Percentiles rank a stretch among this genome's conserved stretches.
These are phyloP conservation scores for Pythium oligandrum DNA, from an alignment of 352 stramenopile genomes.

Conservation along the genomic window DNA sequence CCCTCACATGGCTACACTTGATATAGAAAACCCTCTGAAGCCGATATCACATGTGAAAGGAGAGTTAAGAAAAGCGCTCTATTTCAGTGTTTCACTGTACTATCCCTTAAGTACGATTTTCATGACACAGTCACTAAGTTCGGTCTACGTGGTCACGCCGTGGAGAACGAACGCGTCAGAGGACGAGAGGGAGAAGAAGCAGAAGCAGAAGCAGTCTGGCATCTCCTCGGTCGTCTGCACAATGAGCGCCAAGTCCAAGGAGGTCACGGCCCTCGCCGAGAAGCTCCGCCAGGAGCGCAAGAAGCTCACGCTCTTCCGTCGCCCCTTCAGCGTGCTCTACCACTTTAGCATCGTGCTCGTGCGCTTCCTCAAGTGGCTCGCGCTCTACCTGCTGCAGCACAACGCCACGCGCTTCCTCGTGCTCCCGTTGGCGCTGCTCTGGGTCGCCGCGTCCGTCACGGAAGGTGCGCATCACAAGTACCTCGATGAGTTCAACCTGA, in stretches of 20 bases:
- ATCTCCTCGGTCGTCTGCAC: no score
- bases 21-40: background rate
- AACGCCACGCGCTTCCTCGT: slow-evolving; percentile 74
- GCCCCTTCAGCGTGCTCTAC: slow-evolving; percentile 66
- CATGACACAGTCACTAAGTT: slow-evolving; percentile 17
- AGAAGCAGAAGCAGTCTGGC: no score
- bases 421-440: slow-evolving; percentile 64
- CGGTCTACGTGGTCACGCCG: slow-evolving; percentile 16
- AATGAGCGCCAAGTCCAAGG: slow-evolving; percentile 13
- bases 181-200: no score
- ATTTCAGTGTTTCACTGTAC: slow-evolving; percentile 1
- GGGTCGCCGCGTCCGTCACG: slow-evolving; percentile 55
- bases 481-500: slow-evolving; percentile 82
- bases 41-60: no score
- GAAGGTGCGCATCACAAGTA: slow-evolving; percentile 66
- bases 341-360: slow-evolving; percentile 78
- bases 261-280: slow-evolving; percentile 34
- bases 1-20: slow-evolving; percentile 15
- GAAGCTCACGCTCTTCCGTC: slow-evolving; percentile 79
- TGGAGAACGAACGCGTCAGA: no score
- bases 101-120: slow-evolving; percentile 1
- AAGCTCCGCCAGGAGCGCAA: slow-evolving; percentile 70
- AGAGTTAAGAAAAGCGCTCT: background rate
- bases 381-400: slow-evolving; percentile 56
- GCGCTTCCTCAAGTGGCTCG: slow-evolving; percentile 72